A percentile compares a stretch with the other conserved stretches of the same genome.
Evolutionary conservation across 441 rosid genomes (phyloP).

Genomic region (Adansonia gregorii): DNA sequence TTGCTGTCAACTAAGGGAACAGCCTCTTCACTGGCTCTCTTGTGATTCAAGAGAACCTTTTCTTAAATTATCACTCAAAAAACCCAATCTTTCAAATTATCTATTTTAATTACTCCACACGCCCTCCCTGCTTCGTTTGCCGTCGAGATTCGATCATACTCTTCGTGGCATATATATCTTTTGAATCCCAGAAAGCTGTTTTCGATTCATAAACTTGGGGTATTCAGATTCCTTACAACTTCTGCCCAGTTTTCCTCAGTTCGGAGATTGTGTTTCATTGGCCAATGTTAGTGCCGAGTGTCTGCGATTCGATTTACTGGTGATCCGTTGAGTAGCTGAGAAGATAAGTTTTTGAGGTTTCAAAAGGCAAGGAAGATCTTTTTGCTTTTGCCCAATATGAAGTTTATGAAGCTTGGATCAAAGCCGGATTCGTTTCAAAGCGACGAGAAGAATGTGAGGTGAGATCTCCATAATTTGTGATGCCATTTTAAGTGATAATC

Average conservation of each 20-base stretch:
- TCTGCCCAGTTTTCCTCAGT: conserved; percentile 39
- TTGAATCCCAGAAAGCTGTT: conserved; percentile 50
- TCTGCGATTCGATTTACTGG: conserved; percentile 33
- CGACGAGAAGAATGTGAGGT: conserved; percentile 65
- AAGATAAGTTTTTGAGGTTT: conserved; percentile 31
- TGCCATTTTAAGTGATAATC: not conserved
- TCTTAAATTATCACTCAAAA: conserved; percentile 40
- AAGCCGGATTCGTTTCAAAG: conserved; percentile 74
- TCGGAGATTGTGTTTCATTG: conserved; percentile 42
- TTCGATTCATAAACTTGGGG: conserved; percentile 43
- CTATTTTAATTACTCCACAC: conserved; percentile 40
- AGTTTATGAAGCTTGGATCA: conserved; percentile 95
- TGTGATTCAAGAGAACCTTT: conserved; percentile 59
- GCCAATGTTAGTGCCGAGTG: conserved; percentile 36
- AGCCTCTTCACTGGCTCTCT: conserved; percentile 54
- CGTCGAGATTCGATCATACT: conserved; percentile 64
- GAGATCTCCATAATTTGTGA: conserved; percentile 29
- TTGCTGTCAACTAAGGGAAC: conserved; percentile 71
- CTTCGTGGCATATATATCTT: conserved; percentile 44
- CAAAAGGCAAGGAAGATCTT: conserved; percentile 28
- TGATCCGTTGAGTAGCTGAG: not conserved
- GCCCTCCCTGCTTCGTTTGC: conserved; percentile 51
- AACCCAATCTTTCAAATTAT: conserved; percentile 39
- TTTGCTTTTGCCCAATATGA: conserved; percentile 54
- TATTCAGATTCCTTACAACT: conserved; percentile 42